A percentile compares a stretch with the other conserved stretches of the same genome.
Conservation (phyloP, 2,329 filamentous ascomycete genomes). For the Dactylellina cionopaga region DNA sequence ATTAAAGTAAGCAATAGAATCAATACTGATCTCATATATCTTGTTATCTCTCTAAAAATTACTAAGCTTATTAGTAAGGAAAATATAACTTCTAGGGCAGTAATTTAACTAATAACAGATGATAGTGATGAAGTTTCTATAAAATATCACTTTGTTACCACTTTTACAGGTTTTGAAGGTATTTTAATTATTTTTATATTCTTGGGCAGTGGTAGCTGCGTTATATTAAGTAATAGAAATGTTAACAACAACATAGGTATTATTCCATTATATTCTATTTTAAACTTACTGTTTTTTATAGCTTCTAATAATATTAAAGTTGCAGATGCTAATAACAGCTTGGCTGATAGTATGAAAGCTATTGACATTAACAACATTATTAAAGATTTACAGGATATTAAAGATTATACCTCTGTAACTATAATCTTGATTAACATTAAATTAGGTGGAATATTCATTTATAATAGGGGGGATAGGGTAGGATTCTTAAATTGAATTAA, state of each 20-base stretch:
- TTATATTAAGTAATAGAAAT: not conserved
- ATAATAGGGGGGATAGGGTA: no score
- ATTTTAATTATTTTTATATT: no score
- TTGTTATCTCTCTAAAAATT: not conserved
- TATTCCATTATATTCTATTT: not conserved
- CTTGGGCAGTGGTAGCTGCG: no score
- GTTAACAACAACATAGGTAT: not conserved
- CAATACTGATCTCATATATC: not conserved
- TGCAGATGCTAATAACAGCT: not conserved
- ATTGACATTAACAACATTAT: not conserved
- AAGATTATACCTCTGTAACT: not conserved
- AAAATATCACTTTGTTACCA: no score
- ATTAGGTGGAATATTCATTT: no score
- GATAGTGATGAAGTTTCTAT: no score
- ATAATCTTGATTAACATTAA: not conserved
- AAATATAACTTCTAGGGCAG: no score
- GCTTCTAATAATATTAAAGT: not conserved
- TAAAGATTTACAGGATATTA: not conserved
- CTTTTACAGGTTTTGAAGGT: no score
- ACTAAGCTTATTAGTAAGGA: no score
- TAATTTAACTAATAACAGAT: no score
- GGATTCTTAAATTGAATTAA: no score
- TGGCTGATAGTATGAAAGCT: not conserved
- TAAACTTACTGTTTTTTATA: not conserved
- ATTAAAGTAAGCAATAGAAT: not conserved